Evolutionary conservation across 2,329 filamentous ascomycete genomes (phyloP).

Genomic region (Ceratocystis alfenasii): DNA sequence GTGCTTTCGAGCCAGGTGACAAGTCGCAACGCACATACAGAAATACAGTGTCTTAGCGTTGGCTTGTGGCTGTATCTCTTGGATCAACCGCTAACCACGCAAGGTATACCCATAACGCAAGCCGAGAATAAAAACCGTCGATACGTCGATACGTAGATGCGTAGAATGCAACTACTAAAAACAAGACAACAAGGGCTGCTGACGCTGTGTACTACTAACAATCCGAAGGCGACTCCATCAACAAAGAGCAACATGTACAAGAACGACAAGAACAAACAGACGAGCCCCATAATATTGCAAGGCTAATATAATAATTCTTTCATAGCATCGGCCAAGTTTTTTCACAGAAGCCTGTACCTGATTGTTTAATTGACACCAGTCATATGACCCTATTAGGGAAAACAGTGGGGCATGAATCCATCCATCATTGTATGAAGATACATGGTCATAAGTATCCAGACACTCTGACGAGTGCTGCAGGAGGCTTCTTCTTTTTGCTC

Average conservation of each 20-base stretch:
- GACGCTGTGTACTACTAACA: not conserved
- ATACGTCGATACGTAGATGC: too few relatives aligned
- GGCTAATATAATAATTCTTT: not conserved
- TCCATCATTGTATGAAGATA: not conserved
- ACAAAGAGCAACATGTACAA: not conserved
- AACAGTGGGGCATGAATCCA: not conserved
- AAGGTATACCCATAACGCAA: not conserved
- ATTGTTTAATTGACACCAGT: constrained; percentile 7
- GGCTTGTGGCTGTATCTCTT: not conserved
- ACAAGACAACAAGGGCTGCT: not conserved
- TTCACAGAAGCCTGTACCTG: not conserved
- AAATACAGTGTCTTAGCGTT: not conserved
- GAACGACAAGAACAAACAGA: not conserved
- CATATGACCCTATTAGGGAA: not conserved
- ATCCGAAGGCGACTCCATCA: not conserved
- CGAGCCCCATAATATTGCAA: not conserved
- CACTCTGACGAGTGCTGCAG: not conserved
- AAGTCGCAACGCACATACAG: not conserved
- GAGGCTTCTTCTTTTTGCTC: not conserved
- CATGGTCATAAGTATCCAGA: not conserved
- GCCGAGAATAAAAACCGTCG: not conserved
- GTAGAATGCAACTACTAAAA: not conserved
- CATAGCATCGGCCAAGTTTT: not conserved
- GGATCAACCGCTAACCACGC: not conserved
- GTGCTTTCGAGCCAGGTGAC: not conserved